Base-by-base conservation (phyloP, 2,329 filamentous ascomycete genomes). In the Mariannaea sp. region DNA sequence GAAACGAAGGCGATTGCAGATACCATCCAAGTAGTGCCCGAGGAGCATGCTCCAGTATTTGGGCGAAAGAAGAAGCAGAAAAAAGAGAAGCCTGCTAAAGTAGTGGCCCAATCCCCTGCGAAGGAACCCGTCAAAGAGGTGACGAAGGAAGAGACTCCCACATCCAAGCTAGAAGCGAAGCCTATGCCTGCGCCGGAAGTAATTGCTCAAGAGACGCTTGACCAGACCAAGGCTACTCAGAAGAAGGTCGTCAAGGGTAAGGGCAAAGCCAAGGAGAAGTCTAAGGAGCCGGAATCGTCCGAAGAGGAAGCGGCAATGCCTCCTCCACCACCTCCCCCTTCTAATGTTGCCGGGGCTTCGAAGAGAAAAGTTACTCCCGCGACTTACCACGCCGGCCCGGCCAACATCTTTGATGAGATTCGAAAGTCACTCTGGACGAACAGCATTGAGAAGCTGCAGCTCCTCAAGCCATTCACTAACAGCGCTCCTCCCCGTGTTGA, bases 31-130 rank as follows among this genome's bases (percentile, higher is more conserved):
- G 65, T 73, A 12, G 85, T 86, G 53, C 70, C 78, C 10, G 77
- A 82, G 45, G 80, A 84, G 59, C 81, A 83, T 60, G 90, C 85
- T 7, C 90, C 90, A 0, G 88, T 95, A 33, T 70, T 91, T 42
- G 88, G 88, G 27, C 83, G 90, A 46, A 92, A 92, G 77, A 93
- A 91, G 78, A 94, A 93, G 74, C 84, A 89, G 69, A 92, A 89
- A 77, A 93, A 91, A 73, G 85, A 88, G 63, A 86, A 83, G 64
- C 70, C 71, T 12, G 27, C 49, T 7, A 70, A 71, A 36, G 47
- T 61, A 14, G 35, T 49, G 4, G 5, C 46, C 10, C 55, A 58
- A 13, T 7, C 62, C 27, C 51, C 47, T 13, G 6, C 57, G 13
- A 33, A 47, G 12, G 48, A 58, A 17, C 47, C 64, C n/a, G 36